phyloP scores from a whole-genome alignment of 345 rosid genomes.

The Linum trigynum region DNA sequence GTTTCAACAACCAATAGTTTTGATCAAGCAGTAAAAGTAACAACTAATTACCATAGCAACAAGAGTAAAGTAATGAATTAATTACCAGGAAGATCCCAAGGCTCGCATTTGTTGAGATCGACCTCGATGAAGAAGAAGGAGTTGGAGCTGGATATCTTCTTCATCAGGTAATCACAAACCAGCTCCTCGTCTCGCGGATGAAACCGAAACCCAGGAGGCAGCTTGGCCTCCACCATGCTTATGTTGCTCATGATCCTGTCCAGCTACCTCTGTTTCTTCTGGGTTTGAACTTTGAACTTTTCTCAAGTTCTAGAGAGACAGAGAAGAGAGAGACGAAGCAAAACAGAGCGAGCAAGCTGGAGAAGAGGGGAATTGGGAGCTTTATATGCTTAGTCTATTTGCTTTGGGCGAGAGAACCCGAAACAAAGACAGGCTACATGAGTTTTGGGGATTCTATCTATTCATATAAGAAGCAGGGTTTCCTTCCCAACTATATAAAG shows the following conservation, averaged over 20 bases:
- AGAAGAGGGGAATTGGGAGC: conserved; percentile 1
- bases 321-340: background rate
- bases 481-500: too few relatives aligned
- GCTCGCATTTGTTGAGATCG: conserved; percentile 90
- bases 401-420: background rate
- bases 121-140: conserved; percentile 53
- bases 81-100: conserved; percentile 93
- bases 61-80: background rate
- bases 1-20: too few relatives aligned
- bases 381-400: background rate
- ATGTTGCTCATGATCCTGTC: conserved; percentile 39
- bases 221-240: conserved; percentile 58
- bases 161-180: conserved; percentile 75
- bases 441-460: too few relatives aligned
- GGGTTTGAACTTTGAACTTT: too few relatives aligned
- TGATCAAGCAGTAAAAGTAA: too few relatives aligned
- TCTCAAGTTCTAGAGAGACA: background rate
- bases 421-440: too few relatives aligned
- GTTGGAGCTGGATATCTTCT: conserved; percentile 28
- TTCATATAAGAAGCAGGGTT: too few relatives aligned
- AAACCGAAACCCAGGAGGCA: conserved; percentile 91
- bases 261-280: background rate
- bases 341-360: too few relatives aligned
- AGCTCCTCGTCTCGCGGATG: conserved; percentile 89
- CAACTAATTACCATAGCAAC: too few relatives aligned